These are phyloP conservation scores for Calonectria ilicicola DNA, from an alignment of 2,329 filamentous ascomycete species.

Conservation along the genomic window DNA sequence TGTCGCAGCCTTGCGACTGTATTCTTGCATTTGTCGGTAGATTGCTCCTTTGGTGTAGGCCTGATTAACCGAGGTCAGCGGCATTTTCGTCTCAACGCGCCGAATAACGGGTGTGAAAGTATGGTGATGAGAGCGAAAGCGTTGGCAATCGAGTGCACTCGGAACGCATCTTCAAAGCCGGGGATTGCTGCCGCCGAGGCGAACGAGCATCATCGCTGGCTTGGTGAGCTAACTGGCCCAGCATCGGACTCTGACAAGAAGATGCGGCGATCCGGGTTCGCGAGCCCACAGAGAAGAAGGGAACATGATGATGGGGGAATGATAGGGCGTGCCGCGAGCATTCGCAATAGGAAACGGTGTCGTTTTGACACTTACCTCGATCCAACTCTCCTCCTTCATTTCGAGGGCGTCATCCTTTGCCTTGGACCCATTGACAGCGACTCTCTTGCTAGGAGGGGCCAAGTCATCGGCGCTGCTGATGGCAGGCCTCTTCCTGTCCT, in stretches of 20 bases:
- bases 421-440: slow-evolving; percentile 84
- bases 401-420: slow-evolving; percentile 67
- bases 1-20: slow-evolving; percentile 88
- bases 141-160: slow-evolving; percentile 35
- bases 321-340: slow-evolving; percentile 26
- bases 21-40: slow-evolving; percentile 96
- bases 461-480: slow-evolving; percentile 83
- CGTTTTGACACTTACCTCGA: slow-evolving; percentile 71
- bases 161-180: slow-evolving; percentile 41
- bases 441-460: slow-evolving; percentile 90
- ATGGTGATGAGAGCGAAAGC: slow-evolving; percentile 33
- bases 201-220: slow-evolving; percentile 51
- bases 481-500: slow-evolving; percentile 98
- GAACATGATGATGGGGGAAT: slow-evolving; percentile 18
- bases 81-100: slow-evolving; percentile 31
- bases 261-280: slow-evolving; percentile 39
- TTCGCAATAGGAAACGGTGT: slow-evolving; percentile 41
- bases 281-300: slow-evolving; percentile 23
- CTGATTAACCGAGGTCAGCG: slow-evolving; percentile 46
- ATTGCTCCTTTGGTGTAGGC: slow-evolving; percentile 85
- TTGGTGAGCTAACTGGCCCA: slow-evolving; percentile 51
- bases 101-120: slow-evolving; percentile 35
- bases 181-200: slow-evolving; percentile 45
- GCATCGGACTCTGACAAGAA: slow-evolving; percentile 44
- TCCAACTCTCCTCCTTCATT: slow-evolving; percentile 70